A percentile compares a stretch with the other conserved stretches of the same genome.
These are phyloP conservation scores for Rhizopogon salebrosus DNA, from an alignment of 768 basidiomycete species.

Conservation along the genomic window DNA sequence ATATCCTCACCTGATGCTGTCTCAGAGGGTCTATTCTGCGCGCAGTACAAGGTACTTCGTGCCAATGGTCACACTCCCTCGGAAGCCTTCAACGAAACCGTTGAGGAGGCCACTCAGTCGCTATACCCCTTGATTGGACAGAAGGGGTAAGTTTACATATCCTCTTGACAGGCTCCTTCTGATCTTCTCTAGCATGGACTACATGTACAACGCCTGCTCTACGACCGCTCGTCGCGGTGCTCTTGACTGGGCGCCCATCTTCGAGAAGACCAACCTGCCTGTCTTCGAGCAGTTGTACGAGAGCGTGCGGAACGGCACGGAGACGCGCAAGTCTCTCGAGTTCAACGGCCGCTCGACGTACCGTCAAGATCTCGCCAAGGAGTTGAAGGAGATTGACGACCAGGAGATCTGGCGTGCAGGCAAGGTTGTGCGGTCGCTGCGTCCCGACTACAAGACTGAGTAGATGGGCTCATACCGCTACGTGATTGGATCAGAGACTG, in stretches of 20 bases:
- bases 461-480: slow-evolving; percentile 16
- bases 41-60: slow-evolving; percentile 97
- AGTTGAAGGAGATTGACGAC: slow-evolving; percentile 91
- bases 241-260: slow-evolving; percentile 97
- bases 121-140: slow-evolving; percentile 95
- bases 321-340: slow-evolving; percentile 95
- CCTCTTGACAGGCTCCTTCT: neutral
- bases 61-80: slow-evolving; percentile 96
- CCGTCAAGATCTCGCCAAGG: slow-evolving; percentile 86
- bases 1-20: slow-evolving; percentile 4
- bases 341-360: slow-evolving; percentile 93
- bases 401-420: slow-evolving; percentile 99
- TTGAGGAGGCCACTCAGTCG: slow-evolving; percentile 99
- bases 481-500: neutral
- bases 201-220: slow-evolving; percentile 99
- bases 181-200: slow-evolving; percentile 72
- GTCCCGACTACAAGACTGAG: slow-evolving; percentile 78
- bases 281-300: slow-evolving; percentile 94
- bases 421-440: slow-evolving; percentile 87
- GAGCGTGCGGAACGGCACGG: slow-evolving; percentile 91
- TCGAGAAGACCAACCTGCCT: slow-evolving; percentile 91
- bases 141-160: slow-evolving; percentile 60
- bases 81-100: slow-evolving; percentile 99
- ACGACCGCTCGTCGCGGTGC: slow-evolving; percentile 99
- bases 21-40: slow-evolving; percentile 94